These are phyloP conservation scores for Vitis amurensis DNA, from an alignment of 164 flowering plant species.

Conservation along the genomic window DNA sequence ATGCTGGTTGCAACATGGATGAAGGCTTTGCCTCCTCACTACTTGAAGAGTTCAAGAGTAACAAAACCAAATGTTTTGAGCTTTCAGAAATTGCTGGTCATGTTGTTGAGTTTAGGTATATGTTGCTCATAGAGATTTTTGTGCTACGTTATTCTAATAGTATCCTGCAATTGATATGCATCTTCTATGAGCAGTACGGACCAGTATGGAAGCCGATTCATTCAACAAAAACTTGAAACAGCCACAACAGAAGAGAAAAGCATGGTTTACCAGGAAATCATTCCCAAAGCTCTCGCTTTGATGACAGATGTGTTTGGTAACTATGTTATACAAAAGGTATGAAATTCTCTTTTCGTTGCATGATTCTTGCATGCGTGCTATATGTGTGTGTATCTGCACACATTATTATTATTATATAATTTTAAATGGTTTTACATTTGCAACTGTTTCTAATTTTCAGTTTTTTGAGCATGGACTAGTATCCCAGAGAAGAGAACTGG, in stretches of 20 bases:
- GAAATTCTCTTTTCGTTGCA: neutral
- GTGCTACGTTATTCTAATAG: neutral
- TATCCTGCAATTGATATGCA: neutral
- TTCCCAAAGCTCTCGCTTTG: constrained; percentile 75
- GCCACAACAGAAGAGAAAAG: constrained; percentile 78
- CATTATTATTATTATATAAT: neutral
- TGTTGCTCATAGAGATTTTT: neutral
- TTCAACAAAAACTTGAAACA: constrained; percentile 92
- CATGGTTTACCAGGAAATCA: constrained; percentile 82
- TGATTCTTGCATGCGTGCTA: neutral
- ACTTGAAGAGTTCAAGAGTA: constrained; percentile 84
- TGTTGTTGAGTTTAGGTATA: constrained; percentile 91
- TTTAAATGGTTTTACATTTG: neutral
- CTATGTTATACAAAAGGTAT: constrained; percentile 94
- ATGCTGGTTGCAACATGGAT: constrained; percentile 42
- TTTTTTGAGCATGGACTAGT: constrained; percentile 89
- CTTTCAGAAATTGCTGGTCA: constrained; percentile 86
- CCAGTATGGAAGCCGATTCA: constrained; percentile 92
- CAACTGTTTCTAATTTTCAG: constrained; percentile 30
- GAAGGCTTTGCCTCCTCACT: constrained; percentile 60
- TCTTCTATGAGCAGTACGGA: constrained; percentile 63
- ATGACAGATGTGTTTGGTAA: constrained; percentile 97
- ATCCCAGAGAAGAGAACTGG: constrained; percentile 75
- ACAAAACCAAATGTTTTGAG: constrained; percentile 74
- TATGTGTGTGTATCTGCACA: neutral